Conservation (phyloP, 768 basidiomycete species). For the Lactarius deliciosus region DNA sequence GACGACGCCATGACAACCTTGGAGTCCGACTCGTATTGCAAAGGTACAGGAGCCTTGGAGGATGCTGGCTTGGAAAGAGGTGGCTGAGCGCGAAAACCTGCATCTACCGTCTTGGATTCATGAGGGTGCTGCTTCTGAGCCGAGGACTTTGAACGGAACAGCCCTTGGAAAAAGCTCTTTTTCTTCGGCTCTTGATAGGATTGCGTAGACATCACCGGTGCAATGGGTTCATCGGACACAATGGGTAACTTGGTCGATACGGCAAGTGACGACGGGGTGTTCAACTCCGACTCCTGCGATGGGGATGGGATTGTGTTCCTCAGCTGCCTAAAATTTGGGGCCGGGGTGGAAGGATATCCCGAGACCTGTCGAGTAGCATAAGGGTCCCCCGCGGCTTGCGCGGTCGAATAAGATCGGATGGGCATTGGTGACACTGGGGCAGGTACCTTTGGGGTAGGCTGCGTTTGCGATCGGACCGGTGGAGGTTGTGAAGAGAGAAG, state of each 20-base stretch:
- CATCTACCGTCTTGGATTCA: conserved; percentile 10
- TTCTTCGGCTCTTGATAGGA: conserved; percentile 31
- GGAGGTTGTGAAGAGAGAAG: conserved; percentile 14
- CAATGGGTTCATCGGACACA: conserved; percentile 22
- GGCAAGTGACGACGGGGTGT: conserved; percentile 30
- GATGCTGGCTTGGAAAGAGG: conserved; percentile 16
- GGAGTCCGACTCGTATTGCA: conserved; percentile 25
- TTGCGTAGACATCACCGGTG: conserved; percentile 25
- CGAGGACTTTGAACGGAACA: conserved; percentile 29
- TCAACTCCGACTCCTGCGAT: conserved; percentile 28
- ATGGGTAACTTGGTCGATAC: conserved; percentile 25
- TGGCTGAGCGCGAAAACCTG: conserved; percentile 11
- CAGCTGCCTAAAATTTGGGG: conserved; percentile 13
- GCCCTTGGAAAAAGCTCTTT: conserved; percentile 27
- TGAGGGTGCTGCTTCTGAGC: conserved; percentile 23
- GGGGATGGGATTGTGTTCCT: conserved; percentile 25
- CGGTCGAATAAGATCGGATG: conserved; percentile 22
- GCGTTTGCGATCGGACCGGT: conserved; percentile 23
- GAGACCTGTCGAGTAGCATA: conserved; percentile 13
- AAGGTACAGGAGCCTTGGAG: conserved; percentile 7
- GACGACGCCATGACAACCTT: conserved; percentile 14
- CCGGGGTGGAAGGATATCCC: conserved; percentile 22
- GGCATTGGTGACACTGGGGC: conserved; percentile 23
- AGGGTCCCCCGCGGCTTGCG: conserved; percentile 18
- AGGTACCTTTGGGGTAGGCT: conserved; percentile 14